These are phyloP conservation scores for Podospora fimiseda DNA, from an alignment of 495 filamentous ascomycete species.

Conservation along the genomic window DNA sequence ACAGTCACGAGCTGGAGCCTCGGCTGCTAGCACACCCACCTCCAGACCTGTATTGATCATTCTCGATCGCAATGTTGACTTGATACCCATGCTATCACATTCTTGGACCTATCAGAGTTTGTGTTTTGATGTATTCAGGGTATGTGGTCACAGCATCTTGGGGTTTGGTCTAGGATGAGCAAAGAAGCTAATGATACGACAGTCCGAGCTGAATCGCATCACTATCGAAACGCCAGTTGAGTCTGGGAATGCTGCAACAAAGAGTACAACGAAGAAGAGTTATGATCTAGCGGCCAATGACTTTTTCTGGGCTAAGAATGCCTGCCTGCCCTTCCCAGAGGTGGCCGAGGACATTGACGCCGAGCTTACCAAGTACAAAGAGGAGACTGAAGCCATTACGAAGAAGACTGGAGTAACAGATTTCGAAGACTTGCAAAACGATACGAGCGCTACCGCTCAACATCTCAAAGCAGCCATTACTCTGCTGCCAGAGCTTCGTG, in stretches of 20 bases:
- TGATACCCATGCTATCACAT: constrained; percentile 98
- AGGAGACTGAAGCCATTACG: constrained; percentile 90
- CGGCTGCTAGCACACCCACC: constrained; percentile 48
- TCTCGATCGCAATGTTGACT: constrained; percentile 88
- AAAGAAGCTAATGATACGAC: background rate
- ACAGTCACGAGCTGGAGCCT: constrained; percentile 32
- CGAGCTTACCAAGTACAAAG: constrained; percentile 89
- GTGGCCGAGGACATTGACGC: constrained; percentile 82
- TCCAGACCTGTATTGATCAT: constrained; percentile 81
- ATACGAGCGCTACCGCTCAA: constrained; percentile 78
- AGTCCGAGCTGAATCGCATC: constrained; percentile 72
- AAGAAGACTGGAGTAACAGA: constrained; percentile 90
- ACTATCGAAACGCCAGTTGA: constrained; percentile 79
- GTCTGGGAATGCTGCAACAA: constrained; percentile 63
- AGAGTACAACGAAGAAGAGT: constrained; percentile 66
- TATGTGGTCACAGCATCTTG: background rate
- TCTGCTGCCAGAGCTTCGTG: constrained; percentile 81
- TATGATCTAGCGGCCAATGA: constrained; percentile 90
- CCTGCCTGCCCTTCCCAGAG: constrained; percentile 88
- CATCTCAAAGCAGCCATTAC: constrained; percentile 96
- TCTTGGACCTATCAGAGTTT: constrained; percentile 98
- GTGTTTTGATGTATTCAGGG: constrained; percentile 77
- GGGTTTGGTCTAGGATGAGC: background rate
- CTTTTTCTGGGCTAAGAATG: constrained; percentile 96
- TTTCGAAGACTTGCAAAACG: constrained; percentile 88